Base-by-base conservation (phyloP, 2,329 filamentous ascomycete genomes). In the Fusarium irregulare region DNA sequence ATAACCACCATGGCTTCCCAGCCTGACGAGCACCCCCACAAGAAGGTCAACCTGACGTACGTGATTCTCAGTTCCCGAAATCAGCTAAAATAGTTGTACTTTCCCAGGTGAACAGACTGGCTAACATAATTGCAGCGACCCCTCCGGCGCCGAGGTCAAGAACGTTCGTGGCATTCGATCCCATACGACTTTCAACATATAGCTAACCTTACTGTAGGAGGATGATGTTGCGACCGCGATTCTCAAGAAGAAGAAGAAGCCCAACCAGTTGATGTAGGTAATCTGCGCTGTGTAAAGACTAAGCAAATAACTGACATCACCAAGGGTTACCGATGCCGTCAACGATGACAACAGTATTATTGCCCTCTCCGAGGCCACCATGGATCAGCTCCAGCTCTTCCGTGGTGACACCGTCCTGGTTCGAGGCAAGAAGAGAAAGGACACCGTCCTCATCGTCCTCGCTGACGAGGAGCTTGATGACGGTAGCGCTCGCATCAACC, bases 231-330 rank as follows among this genome's bases (percentile, higher is more conserved):
- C 96, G 56, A 99, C 96, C 47, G 96, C 96, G 75, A 99, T 99
- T 77, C 89, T 99, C 78, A 98, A 98, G 87, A 98, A 98, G 89
- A 99, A 99, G 92, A 99, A 99, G 94, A 99, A 99, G 93, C 94
- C 94, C 77, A 99, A 99, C 85, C 97, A 95, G 79, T 85, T 99
- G 81, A 97, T 99, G 94, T 97, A 87, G 81, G 91, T 82, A 75
- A 9, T 41, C 45, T 30, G 55, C 37, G 62, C 30, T 47, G 21
- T 57, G n/a, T 7, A 40, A 25, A 25, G 44, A 34, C 20, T 34
- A 60, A 28, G 49, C 45, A 53, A 67, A 67, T 64, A 69, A 65
- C 66, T 80, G 51, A 77, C 70, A 50, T 42, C n/a, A 51, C 53
- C 42, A 78, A 97, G 94, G 85, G 96, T 99, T 73, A 98, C 96